phyloP scores from a whole-genome alignment of 768 basidiomycete genomes.

The Hygrocybe coccinea region DNA sequence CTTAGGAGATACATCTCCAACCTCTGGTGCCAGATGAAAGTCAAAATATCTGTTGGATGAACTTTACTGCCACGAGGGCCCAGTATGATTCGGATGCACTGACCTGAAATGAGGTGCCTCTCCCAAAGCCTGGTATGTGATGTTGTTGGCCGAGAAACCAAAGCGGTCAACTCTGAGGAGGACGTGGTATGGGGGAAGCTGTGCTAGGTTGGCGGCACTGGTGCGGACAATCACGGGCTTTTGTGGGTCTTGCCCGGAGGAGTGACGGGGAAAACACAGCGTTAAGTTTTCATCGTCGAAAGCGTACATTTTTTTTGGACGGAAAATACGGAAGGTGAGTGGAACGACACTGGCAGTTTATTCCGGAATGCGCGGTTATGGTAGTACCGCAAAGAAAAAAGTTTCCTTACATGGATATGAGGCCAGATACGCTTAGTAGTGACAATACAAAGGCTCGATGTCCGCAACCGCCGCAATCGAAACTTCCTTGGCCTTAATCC shows the following conservation, averaged over 20 bases:
- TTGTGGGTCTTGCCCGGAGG: slow-evolving; percentile 29
- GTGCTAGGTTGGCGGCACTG: slow-evolving; percentile 13
- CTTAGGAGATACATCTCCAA: slow-evolving; percentile 34
- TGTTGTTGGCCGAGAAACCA: slow-evolving; percentile 67
- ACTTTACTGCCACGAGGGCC: not conserved
- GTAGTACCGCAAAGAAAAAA: too few species aligned
- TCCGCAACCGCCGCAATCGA: too few species aligned
- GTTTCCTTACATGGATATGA: too few species aligned
- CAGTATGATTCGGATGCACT: not conserved
- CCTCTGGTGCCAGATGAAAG: slow-evolving; percentile 49
- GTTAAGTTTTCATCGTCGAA: slow-evolving; percentile 25
- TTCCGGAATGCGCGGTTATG: too few species aligned
- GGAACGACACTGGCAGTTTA: too few species aligned
- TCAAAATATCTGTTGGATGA: slow-evolving; percentile 54
- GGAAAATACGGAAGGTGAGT: too few species aligned
- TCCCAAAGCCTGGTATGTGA: slow-evolving; percentile 60
- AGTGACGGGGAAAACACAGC: slow-evolving; percentile 37
- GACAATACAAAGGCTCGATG: too few species aligned
- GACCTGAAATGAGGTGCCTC: slow-evolving; percentile 49
- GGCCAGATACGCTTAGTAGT: too few species aligned
- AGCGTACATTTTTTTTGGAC: too few species aligned
- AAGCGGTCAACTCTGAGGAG: slow-evolving; percentile 59
- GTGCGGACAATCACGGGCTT: slow-evolving; percentile 26
- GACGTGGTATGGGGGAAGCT: slow-evolving; percentile 41
- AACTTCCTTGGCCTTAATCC: too few species aligned